phyloP scores from a whole-genome alignment of 2,329 filamentous ascomycete species.

The Drechslerella dactyloides region DNA sequence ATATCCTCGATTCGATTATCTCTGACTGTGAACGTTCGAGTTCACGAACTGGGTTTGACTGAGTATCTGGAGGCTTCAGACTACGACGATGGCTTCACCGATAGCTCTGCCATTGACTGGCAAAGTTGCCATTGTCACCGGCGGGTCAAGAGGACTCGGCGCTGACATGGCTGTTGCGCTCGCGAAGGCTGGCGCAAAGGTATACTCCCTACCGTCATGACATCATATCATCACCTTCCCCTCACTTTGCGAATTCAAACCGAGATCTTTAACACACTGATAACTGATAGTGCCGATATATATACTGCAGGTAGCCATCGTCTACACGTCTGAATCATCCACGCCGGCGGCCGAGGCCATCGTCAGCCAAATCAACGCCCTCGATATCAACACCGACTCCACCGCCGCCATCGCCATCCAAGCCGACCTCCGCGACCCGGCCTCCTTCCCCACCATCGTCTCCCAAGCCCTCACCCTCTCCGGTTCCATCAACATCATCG shows the following conservation, averaged over 20 bases:
- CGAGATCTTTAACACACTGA: not conserved
- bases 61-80: not conserved
- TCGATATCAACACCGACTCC: constrained; percentile 19
- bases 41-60: no score
- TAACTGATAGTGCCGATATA: not conserved
- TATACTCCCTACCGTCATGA: constrained; percentile 2
- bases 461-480: constrained; percentile 54
- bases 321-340: constrained; percentile 34
- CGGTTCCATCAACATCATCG: constrained; percentile 56
- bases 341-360: constrained; percentile 16
- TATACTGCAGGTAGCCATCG: constrained; percentile 31
- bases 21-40: no score
- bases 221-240: not conserved
- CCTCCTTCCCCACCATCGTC: constrained; percentile 56
- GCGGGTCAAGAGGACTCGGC: constrained; percentile 38
- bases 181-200: constrained; percentile 44
- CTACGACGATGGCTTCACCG: not conserved
- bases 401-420: constrained; percentile 48
- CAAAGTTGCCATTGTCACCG: constrained; percentile 45
- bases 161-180: constrained; percentile 35
- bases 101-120: constrained; percentile 23
- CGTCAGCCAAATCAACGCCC: constrained; percentile 39
- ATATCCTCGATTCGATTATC: no score
- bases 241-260: not conserved
- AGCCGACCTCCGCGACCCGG: constrained; percentile 52